Base-by-base conservation (phyloP, 2,329 filamentous ascomycete genomes). In the Fusarium sp. region DNA sequence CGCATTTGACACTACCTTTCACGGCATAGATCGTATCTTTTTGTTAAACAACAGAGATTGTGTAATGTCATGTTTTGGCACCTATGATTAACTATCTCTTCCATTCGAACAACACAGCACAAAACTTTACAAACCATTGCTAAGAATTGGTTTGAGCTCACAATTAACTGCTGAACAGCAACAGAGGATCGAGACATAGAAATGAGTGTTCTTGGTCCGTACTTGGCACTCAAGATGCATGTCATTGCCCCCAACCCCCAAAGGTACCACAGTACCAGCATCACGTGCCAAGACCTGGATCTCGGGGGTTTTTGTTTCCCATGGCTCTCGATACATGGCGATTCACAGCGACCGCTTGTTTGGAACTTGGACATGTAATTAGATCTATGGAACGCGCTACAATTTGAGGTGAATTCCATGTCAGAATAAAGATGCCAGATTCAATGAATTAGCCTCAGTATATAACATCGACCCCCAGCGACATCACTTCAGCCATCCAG, bases 201-300 rank as follows among this genome's bases (percentile, higher is more conserved):
- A 7, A 2, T 25, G 1, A 13, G 2, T 4, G 11, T 26, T 41
- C 13, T 18, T 13, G 18, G 7, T n/a, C 6, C 6, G 10, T 26
- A 19, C 23, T 26, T 26, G 19, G 31, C 18, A 41, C 12, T 18
- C 34, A n/a, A n/a, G 34, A n/a, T n/a, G 34, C 5, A 16, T 42
- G 34, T 28, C 13, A 28, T 13, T 19, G 9, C 49, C 49, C 49
- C 49, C 49, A 42, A 52, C 49, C 49, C 49, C 49, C 49, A 52
- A 52, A 41, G 49, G 6, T 30, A 30, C 28, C 12, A 28, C 6
- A 28, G 4, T 51, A 39, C 48, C 4, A 14, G 41, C 41, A 43
- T 19, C 16, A 9, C 9, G 23, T 13, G 26, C 16, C 13, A 26
- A 39, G 16, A n/a, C 34, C 10, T 37, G 9, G 5, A 6, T 37